Evolutionary conservation across 176 grass and related monocot species (phyloP), one percentile per base, ranked within the genome.

Genomic region (Aegilops umbellulata): DNA sequence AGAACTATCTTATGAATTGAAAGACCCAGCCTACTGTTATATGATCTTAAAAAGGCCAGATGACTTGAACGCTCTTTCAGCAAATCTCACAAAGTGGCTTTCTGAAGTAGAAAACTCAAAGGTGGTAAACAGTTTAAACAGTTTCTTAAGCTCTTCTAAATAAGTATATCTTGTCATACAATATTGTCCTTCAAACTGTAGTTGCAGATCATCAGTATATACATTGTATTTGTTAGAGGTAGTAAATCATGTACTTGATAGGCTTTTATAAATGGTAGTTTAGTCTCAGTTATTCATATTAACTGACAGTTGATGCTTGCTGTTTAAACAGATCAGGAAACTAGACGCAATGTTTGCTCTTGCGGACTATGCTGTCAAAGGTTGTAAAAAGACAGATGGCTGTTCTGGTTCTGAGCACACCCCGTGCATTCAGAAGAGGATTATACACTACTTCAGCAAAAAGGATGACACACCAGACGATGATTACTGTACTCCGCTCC

Each of bases 91-190:
- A 66, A 92, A 86, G 90, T 95, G 90, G 91, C 86, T 98, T 85
- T 94, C 88, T 87, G 87, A 94, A 76, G 93, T 98, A 79, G 96
- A 98, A 89, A 86, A 63, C 31, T 95, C 87, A 79, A 98, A 98
- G 96, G 96, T 92, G 26, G 49, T 41, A 63, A 44, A 10, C 68
- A 67, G 22, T 39, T 68, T 41, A 63, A 44, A 10, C 68, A 67
- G 22, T 39, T 68, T 75, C 30, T 69, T 67, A 74, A 67, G 4
- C 61, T 34, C 55, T 65, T 70, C 47, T 80, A 55, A 80, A 30
- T 51, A 74, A 15, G 34, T 34, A 47, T 47, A 27, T 62, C n/a
- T 84, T 6, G 78, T 84, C 69, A 23, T 73, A 63, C 58, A 38
- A 51, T 46, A 38, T 30, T 69, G n/a, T 60, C 23, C 36, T 65